Base-by-base conservation (phyloP, 805 yeast genomes). In the Saccharomycodes ludwigii region DNA sequence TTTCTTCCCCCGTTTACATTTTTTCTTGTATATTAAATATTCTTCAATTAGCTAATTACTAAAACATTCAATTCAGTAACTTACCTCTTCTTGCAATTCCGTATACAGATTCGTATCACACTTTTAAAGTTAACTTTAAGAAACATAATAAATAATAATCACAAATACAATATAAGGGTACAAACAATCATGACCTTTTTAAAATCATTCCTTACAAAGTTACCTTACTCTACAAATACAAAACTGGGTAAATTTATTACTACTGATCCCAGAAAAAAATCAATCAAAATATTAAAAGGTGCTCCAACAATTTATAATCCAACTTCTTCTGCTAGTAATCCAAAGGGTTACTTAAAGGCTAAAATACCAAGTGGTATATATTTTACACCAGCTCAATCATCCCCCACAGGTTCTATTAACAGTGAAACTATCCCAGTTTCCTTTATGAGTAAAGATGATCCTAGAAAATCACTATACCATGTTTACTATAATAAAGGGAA, bases 381-480 rank as follows among this genome's bases (percentile, higher is more conserved):
- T 24, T 63, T 60, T 44, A 64, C 69, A 40, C 76, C 75, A 13
- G 68, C 83, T 25, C 85, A 84, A 16, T 69, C 86, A 3, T 67
- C 79, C 10, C 63, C 76, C 18, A 55, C 68, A 9, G 58, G 65
- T 35, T 57, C 71, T 52, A 36, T 53, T 39, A 53, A 67, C 59
- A 50, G 50, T 34, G 60, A 55, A 39, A 50, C 56, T 2, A 76
- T 91, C 2, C 93, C 94, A 12, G 64, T 63, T 32, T 72, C 75
- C 3, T 82, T 82, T 50, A 52, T 82, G 35, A 84, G 91, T 8
- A 40, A 56, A 5, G 55, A 52, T 25, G 83, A 80, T 47, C 71
- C 73, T 26, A 66, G 91, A 41, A 61, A 64, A 32, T 56, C 51
- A 3, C 43, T 63, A 5, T 32, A 23, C 17, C 20, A 32, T 8